Conservation (phyloP, 179 eudicot genomes). For the Silene vulgaris region DNA sequence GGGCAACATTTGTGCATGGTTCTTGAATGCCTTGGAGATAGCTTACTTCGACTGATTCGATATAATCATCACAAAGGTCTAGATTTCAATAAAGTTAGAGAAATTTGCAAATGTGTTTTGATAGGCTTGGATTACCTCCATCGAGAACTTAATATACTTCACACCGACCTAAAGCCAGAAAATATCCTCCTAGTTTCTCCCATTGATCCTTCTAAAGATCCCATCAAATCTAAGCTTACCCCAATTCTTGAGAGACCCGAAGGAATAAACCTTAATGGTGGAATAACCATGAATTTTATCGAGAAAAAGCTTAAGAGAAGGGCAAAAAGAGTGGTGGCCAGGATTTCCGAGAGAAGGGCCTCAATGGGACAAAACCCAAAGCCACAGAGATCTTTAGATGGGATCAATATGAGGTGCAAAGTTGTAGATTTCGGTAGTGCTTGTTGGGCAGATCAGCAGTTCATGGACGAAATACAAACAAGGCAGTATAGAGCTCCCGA, state of each 20-base stretch:
- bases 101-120: slow-evolving; percentile 79
- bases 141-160: slow-evolving; percentile 65
- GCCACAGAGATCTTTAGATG: slow-evolving; percentile 55
- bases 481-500: slow-evolving; percentile 96
- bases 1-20: slow-evolving; percentile 97
- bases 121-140: slow-evolving; percentile 82
- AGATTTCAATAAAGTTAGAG: slow-evolving; percentile 65
- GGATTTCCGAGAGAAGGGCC: slow-evolving; percentile 58
- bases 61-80: slow-evolving; percentile 72
- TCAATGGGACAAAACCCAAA: slow-evolving; percentile 48
- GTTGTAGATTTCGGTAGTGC: slow-evolving; percentile 96
- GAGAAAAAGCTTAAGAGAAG: slow-evolving; percentile 82
- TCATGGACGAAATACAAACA: slow-evolving; percentile 84
- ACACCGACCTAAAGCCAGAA: slow-evolving; percentile 86
- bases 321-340: slow-evolving; percentile 78
- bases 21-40: slow-evolving; percentile 93
- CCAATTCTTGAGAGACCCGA: slow-evolving; percentile 87
- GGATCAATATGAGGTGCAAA: slow-evolving; percentile 70
- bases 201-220: slow-evolving; percentile 82
- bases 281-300: slow-evolving; percentile 41
- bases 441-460: slow-evolving; percentile 70
- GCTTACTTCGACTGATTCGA: slow-evolving; percentile 65
- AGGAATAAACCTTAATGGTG: slow-evolving; percentile 52
- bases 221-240: slow-evolving; percentile 54
- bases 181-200: slow-evolving; percentile 77